Evolutionary conservation across 345 rosid species (phyloP).

Genomic region (Xanthoceras sorbifolium): DNA sequence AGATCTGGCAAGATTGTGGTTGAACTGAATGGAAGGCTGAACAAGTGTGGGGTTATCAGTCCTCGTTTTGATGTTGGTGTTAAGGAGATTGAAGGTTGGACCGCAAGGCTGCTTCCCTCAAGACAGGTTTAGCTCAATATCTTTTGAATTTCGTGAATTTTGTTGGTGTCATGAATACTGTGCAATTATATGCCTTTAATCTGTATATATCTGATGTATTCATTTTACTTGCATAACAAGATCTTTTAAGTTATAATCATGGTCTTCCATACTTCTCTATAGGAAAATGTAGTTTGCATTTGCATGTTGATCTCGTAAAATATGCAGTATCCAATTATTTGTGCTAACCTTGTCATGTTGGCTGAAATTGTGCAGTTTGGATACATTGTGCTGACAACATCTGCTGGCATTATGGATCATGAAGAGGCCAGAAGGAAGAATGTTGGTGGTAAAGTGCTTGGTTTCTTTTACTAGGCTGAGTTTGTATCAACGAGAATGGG

Average conservation of each 20-base stretch:
- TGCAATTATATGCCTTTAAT: not conserved
- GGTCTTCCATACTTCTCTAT: not conserved
- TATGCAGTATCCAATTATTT: not conserved
- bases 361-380: constrained; percentile 41
- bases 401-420: constrained; percentile 59
- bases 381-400: constrained; percentile 51
- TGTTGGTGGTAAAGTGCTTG: constrained; percentile 55
- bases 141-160: not conserved
- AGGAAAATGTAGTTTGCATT: not conserved
- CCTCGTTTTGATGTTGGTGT: constrained; percentile 54
- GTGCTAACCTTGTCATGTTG: not conserved
- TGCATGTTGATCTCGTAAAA: not conserved
- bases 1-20: constrained; percentile 52
- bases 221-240: not conserved
- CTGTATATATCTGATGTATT: not conserved
- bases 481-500: constrained; percentile 1
- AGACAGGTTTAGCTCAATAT: constrained; percentile 42
- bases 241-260: not conserved
- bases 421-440: constrained; percentile 60
- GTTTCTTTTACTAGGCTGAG: constrained; percentile 43
- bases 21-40: constrained; percentile 51
- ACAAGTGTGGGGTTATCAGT: constrained; percentile 58
- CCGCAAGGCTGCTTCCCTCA: constrained; percentile 54
- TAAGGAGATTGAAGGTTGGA: constrained; percentile 57
- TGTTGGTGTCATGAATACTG: not conserved